Conservation (phyloP, 352 stramenopile genomes). For the Globisporangium megalacanthum region DNA sequence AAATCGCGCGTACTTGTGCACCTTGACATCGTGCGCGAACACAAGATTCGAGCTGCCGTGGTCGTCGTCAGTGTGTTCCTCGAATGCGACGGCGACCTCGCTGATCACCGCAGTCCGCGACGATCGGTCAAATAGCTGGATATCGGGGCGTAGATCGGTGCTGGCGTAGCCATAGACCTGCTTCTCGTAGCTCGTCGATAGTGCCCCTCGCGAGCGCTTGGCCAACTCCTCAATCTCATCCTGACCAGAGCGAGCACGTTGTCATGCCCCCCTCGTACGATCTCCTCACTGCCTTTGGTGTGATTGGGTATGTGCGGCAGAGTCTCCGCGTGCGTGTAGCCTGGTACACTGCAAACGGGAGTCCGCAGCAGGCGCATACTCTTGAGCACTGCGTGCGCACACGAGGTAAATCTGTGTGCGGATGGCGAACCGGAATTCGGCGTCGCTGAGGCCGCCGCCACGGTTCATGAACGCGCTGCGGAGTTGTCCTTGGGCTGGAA, state of each 20-base stretch:
- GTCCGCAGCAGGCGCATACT: not conserved
- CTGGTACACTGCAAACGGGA: not conserved
- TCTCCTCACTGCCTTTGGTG: not conserved
- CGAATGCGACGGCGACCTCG: slow-evolving; percentile 2
- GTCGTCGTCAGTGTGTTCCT: not conserved
- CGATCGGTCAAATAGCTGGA: slow-evolving; percentile 2
- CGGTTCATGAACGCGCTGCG: not conserved
- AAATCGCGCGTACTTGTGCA: slow-evolving; percentile 7
- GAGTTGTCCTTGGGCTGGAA: not conserved
- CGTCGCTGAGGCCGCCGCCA: not conserved
- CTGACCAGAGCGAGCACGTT: not conserved
- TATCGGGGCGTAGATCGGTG: not conserved
- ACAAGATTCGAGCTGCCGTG: not conserved
- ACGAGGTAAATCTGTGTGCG: slow-evolving; percentile 10
- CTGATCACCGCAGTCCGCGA: not conserved
- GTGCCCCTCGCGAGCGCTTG: not conserved
- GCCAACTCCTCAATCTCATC: not conserved
- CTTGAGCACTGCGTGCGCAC: slow-evolving; percentile 11
- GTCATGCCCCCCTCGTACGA: slow-evolving; percentile 6
- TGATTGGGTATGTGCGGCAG: slow-evolving; percentile 11
- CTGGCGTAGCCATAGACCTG: not conserved
- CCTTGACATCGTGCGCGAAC: slow-evolving; percentile 1
- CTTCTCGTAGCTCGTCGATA: not conserved
- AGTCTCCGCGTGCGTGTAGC: slow-evolving; percentile 4
- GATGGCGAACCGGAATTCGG: slow-evolving; percentile 10